Conservation (phyloP, 192 early-diverging fungal species). For the Hyaloraphidium curvatum region DNA sequence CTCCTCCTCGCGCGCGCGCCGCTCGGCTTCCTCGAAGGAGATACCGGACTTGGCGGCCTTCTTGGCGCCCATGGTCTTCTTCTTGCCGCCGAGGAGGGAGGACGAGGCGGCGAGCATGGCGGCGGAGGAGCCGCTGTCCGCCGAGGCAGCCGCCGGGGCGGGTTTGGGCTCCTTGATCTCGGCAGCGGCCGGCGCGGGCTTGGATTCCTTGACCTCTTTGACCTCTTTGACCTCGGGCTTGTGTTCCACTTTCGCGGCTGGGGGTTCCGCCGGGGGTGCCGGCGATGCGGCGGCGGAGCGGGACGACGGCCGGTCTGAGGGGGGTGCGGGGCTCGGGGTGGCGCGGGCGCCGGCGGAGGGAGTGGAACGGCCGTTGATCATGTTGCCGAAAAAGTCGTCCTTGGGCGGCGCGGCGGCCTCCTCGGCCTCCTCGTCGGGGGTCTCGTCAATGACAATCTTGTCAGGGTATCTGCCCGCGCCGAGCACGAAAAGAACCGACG, state of each 20-base stretch:
- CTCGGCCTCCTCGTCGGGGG: constrained; percentile 9
- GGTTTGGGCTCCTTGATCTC: constrained; percentile 6
- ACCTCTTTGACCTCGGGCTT: too few species aligned
- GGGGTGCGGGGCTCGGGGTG: constrained; percentile 19
- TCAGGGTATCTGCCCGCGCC: constrained; percentile 11
- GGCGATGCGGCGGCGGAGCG: constrained; percentile 17
- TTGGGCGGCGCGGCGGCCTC: constrained; percentile 12
- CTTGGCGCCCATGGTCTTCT: constrained; percentile 72
- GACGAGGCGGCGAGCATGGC: constrained; percentile 3
- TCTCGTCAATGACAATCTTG: constrained; percentile 20
- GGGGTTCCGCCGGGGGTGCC: constrained; percentile 5
- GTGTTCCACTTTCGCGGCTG: not conserved
- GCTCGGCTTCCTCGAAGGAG: constrained; percentile 85
- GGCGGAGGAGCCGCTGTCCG: not conserved
- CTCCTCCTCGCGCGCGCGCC: constrained; percentile 63
- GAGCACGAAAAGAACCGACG: not conserved
- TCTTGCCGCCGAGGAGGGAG: constrained; percentile 11
- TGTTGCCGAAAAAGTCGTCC: constrained; percentile 41
- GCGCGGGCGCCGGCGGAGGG: constrained; percentile 12
- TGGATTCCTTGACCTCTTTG: too few species aligned
- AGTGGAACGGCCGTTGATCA: constrained; percentile 5
- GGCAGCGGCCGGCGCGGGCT: constrained; percentile 1
- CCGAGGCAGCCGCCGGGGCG: not conserved
- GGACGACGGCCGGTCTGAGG: constrained; percentile 14
- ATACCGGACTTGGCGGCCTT: constrained; percentile 51